Conservation (phyloP, 768 basidiomycete species). For the Pleurotus ostreatus region DNA sequence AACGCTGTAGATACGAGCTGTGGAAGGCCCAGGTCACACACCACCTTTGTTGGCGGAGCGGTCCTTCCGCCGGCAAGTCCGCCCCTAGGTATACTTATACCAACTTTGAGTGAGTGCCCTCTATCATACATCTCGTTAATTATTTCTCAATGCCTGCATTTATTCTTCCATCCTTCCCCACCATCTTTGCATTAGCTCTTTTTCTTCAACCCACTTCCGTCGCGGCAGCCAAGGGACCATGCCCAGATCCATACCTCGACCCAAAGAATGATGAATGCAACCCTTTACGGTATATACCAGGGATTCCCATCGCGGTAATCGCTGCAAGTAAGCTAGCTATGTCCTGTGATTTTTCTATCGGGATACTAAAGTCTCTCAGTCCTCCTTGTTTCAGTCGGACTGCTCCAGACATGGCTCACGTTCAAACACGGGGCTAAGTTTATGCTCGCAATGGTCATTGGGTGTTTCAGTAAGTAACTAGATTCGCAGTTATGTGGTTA, state of each 20-base stretch:
- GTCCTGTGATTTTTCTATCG: not conserved
- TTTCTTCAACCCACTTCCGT: not conserved
- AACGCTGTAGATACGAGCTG: no score
- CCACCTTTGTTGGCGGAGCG: no score
- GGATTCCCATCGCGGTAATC: conserved; percentile 33
- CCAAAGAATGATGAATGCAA: conserved; percentile 37
- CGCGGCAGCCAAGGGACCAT: not conserved
- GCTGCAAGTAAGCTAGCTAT: conserved; percentile 28
- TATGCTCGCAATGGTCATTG: conserved; percentile 41
- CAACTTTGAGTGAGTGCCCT: no score
- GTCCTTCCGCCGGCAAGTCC: no score
- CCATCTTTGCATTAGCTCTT: no score
- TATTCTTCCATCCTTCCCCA: no score
- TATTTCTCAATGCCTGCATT: no score
- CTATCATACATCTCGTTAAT: no score
- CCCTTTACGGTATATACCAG: conserved; percentile 37
- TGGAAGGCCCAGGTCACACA: no score
- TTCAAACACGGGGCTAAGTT: conserved; percentile 28
- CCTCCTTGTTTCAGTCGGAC: conserved; percentile 21
- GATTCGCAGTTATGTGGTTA: not conserved
- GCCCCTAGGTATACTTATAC: no score
- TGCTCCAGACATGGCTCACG: conserved; percentile 27
- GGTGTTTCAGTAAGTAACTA: conserved; percentile 31
- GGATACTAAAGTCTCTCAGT: not conserved
- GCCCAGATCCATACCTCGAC: conserved; percentile 24